A percentile compares a stretch with the other conserved stretches of the same genome.
These are phyloP conservation scores for Logfia minima DNA, from an alignment of 129 eudicot species.

Conservation along the genomic window DNA sequence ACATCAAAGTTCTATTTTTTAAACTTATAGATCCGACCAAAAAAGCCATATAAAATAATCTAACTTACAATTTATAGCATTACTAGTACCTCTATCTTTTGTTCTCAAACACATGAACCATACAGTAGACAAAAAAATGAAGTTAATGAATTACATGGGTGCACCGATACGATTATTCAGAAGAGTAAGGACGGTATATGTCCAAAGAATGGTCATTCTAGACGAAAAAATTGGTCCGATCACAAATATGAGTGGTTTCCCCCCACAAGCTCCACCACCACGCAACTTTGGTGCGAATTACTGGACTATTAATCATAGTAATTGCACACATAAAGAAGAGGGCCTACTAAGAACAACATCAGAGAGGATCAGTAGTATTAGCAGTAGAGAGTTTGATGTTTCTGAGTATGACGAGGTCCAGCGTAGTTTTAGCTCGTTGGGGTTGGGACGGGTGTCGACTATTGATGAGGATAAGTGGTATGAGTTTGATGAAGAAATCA, in stretches of 20 bases:
- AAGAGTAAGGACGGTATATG: constrained; percentile 46
- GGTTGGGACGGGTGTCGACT: constrained; percentile 57
- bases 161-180: constrained; percentile 42
- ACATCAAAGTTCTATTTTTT: not conserved
- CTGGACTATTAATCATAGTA: constrained; percentile 18
- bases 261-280: constrained; percentile 36
- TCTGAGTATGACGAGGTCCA: constrained; percentile 13
- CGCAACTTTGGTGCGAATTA: constrained; percentile 29
- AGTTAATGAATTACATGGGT: constrained; percentile 20
- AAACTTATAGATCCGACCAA: not conserved
- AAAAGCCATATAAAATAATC: not conserved
- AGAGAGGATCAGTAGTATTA: constrained; percentile 13
- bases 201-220: constrained; percentile 44
- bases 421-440: constrained; percentile 45
- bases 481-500: constrained; percentile 48
- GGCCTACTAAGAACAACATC: constrained; percentile 34
- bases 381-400: constrained; percentile 30
- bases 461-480: constrained; percentile 54
- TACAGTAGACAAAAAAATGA: not conserved
- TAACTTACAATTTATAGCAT: not conserved
- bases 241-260: constrained; percentile 21
- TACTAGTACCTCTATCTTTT: not conserved
- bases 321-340: not conserved
- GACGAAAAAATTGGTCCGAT: constrained; percentile 41
- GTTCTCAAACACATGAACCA: not conserved